A percentile compares a stretch with the other conserved stretches of the same genome.
phyloP scores from a whole-genome alignment of 2,329 filamentous ascomycete species.

The Polytolypa hystricis region DNA sequence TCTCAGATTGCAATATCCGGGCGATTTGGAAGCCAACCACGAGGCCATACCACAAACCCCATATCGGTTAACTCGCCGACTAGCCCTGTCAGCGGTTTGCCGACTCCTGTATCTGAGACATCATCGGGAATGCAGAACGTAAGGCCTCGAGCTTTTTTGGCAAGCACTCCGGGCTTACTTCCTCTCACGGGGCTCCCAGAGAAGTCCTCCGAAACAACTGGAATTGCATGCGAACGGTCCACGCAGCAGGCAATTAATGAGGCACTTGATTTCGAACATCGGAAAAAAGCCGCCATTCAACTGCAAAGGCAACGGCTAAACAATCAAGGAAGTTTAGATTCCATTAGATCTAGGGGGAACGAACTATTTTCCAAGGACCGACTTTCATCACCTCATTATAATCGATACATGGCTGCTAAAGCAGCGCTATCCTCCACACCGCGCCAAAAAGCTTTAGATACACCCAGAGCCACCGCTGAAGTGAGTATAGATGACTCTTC shows the following conservation, averaged over 20 bases:
- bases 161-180: no score
- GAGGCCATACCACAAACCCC: background rate
- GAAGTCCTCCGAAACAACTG: no score
- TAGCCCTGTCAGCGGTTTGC: no score
- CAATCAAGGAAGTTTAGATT: background rate
- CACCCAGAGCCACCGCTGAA: background rate
- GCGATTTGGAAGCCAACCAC: conserved; percentile 2
- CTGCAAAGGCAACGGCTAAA: conserved; percentile 16
- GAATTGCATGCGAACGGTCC: no score
- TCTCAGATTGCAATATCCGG: background rate
- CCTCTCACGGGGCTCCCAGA: no score
- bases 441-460: background rate
- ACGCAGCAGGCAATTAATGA: conserved; percentile 16
- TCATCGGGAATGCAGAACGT: no score
- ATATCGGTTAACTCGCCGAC: no score
- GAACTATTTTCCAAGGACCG: conserved; percentile 5
- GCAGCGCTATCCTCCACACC: conserved; percentile 13
- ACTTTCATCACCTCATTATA: conserved; percentile 21
- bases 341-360: background rate
- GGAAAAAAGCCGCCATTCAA: conserved; percentile 26
- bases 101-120: no score
- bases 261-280: conserved; percentile 29
- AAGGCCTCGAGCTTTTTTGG: no score
- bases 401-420: conserved; percentile 22
- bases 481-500: no score